phyloP scores from a whole-genome alignment of 2,329 filamentous ascomycete species.

The Bisporella sp. region DNA sequence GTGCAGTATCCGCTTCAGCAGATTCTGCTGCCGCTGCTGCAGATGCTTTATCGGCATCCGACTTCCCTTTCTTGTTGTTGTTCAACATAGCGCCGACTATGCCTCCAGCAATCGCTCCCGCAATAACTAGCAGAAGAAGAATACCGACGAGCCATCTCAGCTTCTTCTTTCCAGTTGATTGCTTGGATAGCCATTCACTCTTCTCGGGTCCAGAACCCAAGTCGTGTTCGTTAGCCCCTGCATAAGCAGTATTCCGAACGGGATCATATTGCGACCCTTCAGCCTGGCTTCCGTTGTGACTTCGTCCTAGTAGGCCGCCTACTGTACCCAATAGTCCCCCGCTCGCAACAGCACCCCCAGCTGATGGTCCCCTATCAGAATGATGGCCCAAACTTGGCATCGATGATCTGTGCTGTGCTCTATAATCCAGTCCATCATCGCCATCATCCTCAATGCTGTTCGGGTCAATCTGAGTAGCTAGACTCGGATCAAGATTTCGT shows the following conservation, averaged over 20 bases:
- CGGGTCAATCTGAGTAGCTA: slow-evolving; percentile 44
- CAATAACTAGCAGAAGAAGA: slow-evolving; percentile 55
- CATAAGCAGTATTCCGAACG: slow-evolving; percentile 14
- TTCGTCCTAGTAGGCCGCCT: slow-evolving; percentile 22
- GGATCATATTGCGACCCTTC: slow-evolving; percentile 19
- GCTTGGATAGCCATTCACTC: slow-evolving; percentile 53
- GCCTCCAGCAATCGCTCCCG: slow-evolving; percentile 67
- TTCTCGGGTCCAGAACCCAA: slow-evolving; percentile 44
- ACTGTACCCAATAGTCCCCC: slow-evolving; percentile 29
- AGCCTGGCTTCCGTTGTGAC: slow-evolving; percentile 17
- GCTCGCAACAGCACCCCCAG: slow-evolving; percentile 32
- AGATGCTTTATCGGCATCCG: slow-evolving; percentile 18
- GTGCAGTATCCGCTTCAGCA: slow-evolving; percentile 49
- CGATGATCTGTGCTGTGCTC: slow-evolving; percentile 43
- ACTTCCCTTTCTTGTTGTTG: slow-evolving; percentile 11
- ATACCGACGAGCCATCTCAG: slow-evolving; percentile 63
- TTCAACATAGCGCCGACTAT: slow-evolving; percentile 66
- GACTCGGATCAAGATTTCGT: slow-evolving; percentile 21
- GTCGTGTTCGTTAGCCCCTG: slow-evolving; percentile 16
- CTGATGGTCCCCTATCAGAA: slow-evolving; percentile 19
- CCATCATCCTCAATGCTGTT: slow-evolving; percentile 80
- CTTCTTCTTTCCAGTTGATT: slow-evolving; percentile 56
- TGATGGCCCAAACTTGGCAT: slow-evolving; percentile 32
- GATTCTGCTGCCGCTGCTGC: slow-evolving; percentile 28
- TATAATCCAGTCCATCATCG: slow-evolving; percentile 69